Conservation (phyloP, 805 yeast species). For the Yarrowia keelungensis region DNA sequence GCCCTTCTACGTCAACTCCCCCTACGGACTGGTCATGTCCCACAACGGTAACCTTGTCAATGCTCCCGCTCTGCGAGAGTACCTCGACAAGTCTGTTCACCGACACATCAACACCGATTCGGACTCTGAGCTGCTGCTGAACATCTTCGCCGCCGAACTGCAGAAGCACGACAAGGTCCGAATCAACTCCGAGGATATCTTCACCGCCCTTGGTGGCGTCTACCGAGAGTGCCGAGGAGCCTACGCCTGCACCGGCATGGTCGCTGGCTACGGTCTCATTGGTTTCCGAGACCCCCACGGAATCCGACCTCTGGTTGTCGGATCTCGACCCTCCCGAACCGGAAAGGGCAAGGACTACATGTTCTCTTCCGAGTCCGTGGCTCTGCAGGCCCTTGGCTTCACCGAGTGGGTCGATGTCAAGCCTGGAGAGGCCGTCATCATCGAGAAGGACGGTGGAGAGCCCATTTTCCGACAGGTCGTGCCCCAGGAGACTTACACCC, state of each 20-base stretch:
- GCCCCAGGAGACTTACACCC: constrained; percentile 78
- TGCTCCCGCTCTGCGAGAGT: constrained; percentile 73
- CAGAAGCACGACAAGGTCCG: constrained; percentile 92
- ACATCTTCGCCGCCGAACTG: constrained; percentile 89
- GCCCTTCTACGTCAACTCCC: constrained; percentile 97
- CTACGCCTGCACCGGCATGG: constrained; percentile 93
- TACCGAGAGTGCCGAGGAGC: constrained; percentile 88
- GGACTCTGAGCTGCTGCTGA: constrained; percentile 88
- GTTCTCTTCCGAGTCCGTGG: constrained; percentile 96
- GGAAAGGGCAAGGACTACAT: constrained; percentile 79
- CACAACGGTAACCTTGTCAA: constrained; percentile 97
- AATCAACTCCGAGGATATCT: constrained; percentile 88
- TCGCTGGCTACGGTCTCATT: constrained; percentile 94
- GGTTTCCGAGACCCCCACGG: constrained; percentile 99
- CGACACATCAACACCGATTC: constrained; percentile 97
- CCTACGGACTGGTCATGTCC: constrained; percentile 87
- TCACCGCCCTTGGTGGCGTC: constrained; percentile 84
- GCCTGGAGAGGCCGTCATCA: constrained; percentile 97
- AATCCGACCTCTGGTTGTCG: constrained; percentile 86
- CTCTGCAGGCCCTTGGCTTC: constrained; percentile 89
- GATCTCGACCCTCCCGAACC: constrained; percentile 74
- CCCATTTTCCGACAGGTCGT: constrained; percentile 91
- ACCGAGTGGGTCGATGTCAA: constrained; percentile 76
- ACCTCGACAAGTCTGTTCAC: constrained; percentile 91
- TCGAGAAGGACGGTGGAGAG: constrained; percentile 72